Evolutionary conservation across 1,139 yeast species (phyloP).

Genomic region (Sugiyamaella japonica): DNA sequence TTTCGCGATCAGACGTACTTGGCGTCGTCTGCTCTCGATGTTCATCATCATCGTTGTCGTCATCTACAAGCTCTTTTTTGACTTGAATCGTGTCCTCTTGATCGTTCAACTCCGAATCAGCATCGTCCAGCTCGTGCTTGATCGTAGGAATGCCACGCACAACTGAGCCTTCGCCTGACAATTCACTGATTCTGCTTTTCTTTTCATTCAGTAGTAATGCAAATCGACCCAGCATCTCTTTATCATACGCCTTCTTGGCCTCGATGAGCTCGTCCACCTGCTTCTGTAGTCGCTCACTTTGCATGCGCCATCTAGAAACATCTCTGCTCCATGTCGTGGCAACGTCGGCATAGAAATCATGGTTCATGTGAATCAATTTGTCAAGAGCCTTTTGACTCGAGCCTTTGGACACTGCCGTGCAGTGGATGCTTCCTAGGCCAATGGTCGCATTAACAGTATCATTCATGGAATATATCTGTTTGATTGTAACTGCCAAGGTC

Average conservation of each 20-base stretch:
- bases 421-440: constrained; percentile 8
- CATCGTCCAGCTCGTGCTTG: background rate
- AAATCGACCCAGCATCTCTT: constrained; percentile 20
- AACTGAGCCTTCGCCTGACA: constrained; percentile 13
- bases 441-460: constrained; percentile 14
- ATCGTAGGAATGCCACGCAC: background rate
- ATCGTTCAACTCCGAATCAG: too few species aligned
- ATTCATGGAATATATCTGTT: constrained; percentile 16
- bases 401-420: background rate
- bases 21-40: background rate
- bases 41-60: too few species aligned
- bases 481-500: constrained; percentile 16
- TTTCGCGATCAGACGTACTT: constrained; percentile 1
- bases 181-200: constrained; percentile 22
- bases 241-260: constrained; percentile 21
- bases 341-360: background rate
- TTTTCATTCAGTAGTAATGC: constrained; percentile 23
- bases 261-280: constrained; percentile 22
- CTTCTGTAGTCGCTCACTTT: constrained; percentile 11
- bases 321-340: constrained; percentile 8
- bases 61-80: constrained; percentile 4
- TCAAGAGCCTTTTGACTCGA: constrained; percentile 10
- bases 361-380: background rate
- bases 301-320: background rate
- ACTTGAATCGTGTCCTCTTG: background rate